phyloP scores from a whole-genome alignment of 352 stramenopile species.

The Globisporangium cylindrosporum region DNA sequence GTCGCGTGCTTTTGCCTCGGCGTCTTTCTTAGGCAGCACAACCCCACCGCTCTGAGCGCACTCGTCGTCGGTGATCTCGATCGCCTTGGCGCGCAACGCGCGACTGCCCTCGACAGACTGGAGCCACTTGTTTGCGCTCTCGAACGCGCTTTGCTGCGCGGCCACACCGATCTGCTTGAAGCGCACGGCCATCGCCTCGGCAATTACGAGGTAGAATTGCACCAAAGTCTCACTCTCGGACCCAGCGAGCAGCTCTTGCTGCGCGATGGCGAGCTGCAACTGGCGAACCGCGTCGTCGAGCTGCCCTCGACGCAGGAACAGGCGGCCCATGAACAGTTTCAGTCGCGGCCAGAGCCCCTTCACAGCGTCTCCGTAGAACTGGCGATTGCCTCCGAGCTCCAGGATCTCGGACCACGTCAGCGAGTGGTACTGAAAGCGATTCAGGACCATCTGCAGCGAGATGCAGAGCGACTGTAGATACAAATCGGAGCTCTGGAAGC shows the following conservation, averaged over 20 bases:
- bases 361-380: conserved; percentile 19
- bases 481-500: conserved; percentile 10
- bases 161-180: conserved; percentile 49
- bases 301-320: conserved; percentile 51
- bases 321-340: conserved; percentile 50
- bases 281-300: conserved; percentile 53
- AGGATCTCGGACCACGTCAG: conserved; percentile 38
- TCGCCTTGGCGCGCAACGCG: conserved; percentile 34
- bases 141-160: conserved; percentile 42
- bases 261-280: conserved; percentile 40
- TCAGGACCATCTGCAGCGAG: conserved; percentile 22
- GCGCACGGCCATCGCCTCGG: conserved; percentile 48
- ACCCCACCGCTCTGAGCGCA: conserved; percentile 10
- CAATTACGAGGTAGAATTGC: conserved; percentile 49
- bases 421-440: conserved; percentile 15
- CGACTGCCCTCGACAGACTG: conserved; percentile 44
- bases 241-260: conserved; percentile 37
- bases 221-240: conserved; percentile 33
- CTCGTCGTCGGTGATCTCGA: conserved; percentile 36
- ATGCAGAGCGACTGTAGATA: conserved; percentile 28
- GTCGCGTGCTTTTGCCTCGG: conserved; percentile 35
- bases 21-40: conserved; percentile 50
- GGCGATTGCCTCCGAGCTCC: conserved; percentile 13
- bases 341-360: conserved; percentile 36
- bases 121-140: conserved; percentile 49